Evolutionary conservation across 176 grass and related monocot genomes (phyloP).

Genomic region (Lolium perenne): DNA sequence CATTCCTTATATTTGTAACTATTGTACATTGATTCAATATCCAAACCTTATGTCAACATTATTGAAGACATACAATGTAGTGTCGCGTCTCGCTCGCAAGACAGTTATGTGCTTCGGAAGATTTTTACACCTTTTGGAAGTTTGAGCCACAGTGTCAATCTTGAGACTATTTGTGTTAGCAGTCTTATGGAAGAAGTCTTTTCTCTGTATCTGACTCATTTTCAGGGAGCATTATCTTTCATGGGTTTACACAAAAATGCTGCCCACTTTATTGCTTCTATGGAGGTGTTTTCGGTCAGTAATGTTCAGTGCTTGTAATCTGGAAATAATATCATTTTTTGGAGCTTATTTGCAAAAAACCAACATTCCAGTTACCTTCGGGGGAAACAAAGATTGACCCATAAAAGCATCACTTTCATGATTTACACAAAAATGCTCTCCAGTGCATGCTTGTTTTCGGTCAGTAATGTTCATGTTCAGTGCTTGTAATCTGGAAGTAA

Average conservation of each 20-base stretch:
- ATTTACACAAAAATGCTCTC: not conserved
- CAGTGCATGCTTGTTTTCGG: not conserved
- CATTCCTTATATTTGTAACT: constrained; percentile 44
- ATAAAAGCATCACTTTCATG: no score
- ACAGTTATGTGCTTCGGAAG: not conserved
- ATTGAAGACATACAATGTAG: not conserved
- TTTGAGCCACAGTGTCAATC: not conserved
- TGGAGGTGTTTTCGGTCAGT: not conserved
- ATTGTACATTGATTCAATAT: constrained; percentile 15
- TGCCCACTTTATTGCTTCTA: not conserved
- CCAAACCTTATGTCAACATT: constrained; percentile 6
- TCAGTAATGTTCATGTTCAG: not conserved
- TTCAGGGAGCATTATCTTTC: not conserved
- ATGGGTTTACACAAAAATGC: not conserved
- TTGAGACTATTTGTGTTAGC: not conserved
- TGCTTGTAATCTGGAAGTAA: not conserved
- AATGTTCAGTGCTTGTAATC: not conserved
- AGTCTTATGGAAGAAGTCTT: no score
- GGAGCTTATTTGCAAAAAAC: no score
- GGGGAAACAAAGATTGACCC: no score
- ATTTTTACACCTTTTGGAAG: not conserved
- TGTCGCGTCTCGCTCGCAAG: constrained; percentile 19
- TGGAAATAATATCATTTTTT: not conserved
- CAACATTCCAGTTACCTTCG: no score
- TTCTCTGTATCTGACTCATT: not conserved